Evolutionary conservation across 257 asterid species (phyloP).

Genomic region (Fraxinus cuspidata): DNA sequence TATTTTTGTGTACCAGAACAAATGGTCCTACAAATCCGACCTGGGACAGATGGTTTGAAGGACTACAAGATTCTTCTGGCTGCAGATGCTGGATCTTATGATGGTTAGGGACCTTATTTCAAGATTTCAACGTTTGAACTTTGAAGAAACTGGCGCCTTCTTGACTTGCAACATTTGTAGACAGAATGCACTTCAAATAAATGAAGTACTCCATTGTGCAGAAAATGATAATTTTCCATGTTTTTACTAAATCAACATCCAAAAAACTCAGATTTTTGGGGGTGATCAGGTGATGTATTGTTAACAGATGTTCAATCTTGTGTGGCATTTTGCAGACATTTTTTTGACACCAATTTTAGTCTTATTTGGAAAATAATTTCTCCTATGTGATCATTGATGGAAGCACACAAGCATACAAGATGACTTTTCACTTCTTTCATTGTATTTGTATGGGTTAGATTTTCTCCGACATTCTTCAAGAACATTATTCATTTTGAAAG

Average conservation of each 20-base stretch:
- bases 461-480: no score
- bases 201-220: conserved; percentile 31
- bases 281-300: not conserved
- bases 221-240: conserved; percentile 13
- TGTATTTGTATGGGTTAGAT: no score
- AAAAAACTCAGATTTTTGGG: not conserved
- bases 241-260: not conserved
- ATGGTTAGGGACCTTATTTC: conserved; percentile 22
- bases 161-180: conserved; percentile 16
- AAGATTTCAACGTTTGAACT: conserved; percentile 11
- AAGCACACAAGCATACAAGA: not conserved
- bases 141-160: conserved; percentile 19
- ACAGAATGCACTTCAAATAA: conserved; percentile 15
- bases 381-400: not conserved
- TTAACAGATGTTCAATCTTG: not conserved
- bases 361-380: not conserved
- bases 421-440: not conserved
- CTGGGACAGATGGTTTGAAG: conserved; percentile 99
- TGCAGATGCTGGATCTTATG: conserved; percentile 92
- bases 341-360: not conserved
- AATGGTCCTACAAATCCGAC: conserved; percentile 69
- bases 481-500: no score
- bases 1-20: conserved; percentile 52
- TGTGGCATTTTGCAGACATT: not conserved
- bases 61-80: conserved; percentile 73